Base-by-base conservation (phyloP, 2,329 filamentous ascomycete genomes). In the Fusarium clavum region DNA sequence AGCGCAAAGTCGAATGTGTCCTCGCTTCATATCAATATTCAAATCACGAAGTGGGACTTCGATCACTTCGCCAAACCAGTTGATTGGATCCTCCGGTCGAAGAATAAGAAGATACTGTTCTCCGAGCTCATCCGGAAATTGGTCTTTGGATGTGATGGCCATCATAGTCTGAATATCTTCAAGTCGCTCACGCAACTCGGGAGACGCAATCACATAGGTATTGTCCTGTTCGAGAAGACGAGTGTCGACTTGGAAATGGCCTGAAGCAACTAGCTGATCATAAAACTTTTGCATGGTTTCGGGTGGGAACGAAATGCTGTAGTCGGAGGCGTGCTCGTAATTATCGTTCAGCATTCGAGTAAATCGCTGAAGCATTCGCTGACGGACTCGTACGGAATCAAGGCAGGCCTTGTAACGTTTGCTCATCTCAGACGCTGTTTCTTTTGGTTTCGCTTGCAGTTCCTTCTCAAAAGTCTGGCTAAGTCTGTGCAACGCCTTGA, bases 261-360 rank as follows among this genome's bases (percentile, higher is more conserved):
- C 93, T 1, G 93, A 92, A 44, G 92, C 85, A 14, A 93, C 88
- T 11, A 99, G 86, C 25, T 93, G 89, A 72, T 97, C 92, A 70
- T 94, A 92, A 29, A 99, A 87, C 40, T 92, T 89, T 63, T 91
- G 90, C 65, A 97, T 85, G 65, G 88, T 87, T 32, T 92, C 89
- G 11, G 87, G 85, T 7, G 82, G 77, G 46, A 94, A 87, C 38
- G 92, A 90, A 76, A 98, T 92, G 79, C 93, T 97, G 80, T 96
- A 97, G 79, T 99, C 96, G 12, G 94, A 97, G 8, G 93, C 93
- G 77, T 99, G 98, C 79, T 99, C 96, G 76, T 99, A 99, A 62
- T 95, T 90, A 77, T 97, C 93, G 73, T 92, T 94, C 57, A 99
- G 81, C 78, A 97, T 93, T 71, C 94, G 89, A 20, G 93, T 96